Base-by-base conservation (phyloP, 2,329 filamentous ascomycete genomes). In the Paramyrothecium roridum region DNA sequence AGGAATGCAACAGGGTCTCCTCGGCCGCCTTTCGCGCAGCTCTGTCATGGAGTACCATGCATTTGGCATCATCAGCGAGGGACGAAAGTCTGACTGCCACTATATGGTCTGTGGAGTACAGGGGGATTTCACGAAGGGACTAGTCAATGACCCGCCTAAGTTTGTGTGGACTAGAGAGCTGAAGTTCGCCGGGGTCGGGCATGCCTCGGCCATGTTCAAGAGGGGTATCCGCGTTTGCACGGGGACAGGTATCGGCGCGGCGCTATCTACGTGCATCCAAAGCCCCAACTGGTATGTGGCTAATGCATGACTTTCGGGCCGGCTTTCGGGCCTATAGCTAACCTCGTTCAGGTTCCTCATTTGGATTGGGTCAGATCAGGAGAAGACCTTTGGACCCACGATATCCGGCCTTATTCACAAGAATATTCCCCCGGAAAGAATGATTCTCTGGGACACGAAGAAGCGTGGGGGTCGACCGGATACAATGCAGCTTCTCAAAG, bases 31-130 rank as follows among this genome's bases (percentile, higher is more conserved):
- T 63, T 72, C 71, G 61, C 71, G 72, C 45, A 73, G 71, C 3
- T 74, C 72, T 4, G 65, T 75, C 52, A 75, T 75, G 73, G 73
- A 75, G 58, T 75, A 75, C 60, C 73, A 75, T 50, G 72, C 72
- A 11, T 75, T 75, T 54, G 73, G 73, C 11, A 73, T 73, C 56
- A 74, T 75, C 59, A 74, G 71, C 61, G 71, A 74, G 59, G 71
- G 72, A 21, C 65, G 63, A 8, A 68, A 70, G 37, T 67, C 72
- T 16, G 47, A 46, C 2, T 66, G 60, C 58, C 72, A 75, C 60
- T 75, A 75, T 61, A 73, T 75, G 71, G 73, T 75, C 45, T 75
- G 73, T 56, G 73, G 73, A 53, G 72, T 75, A 13, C 73, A 75
- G 59, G 73, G 73, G 22, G 73, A 75, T 58, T 75, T 75, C 57